Base-by-base conservation (phyloP, 192 early-diverging fungal genomes). In the Jimgerdemannia flammicorona region DNA sequence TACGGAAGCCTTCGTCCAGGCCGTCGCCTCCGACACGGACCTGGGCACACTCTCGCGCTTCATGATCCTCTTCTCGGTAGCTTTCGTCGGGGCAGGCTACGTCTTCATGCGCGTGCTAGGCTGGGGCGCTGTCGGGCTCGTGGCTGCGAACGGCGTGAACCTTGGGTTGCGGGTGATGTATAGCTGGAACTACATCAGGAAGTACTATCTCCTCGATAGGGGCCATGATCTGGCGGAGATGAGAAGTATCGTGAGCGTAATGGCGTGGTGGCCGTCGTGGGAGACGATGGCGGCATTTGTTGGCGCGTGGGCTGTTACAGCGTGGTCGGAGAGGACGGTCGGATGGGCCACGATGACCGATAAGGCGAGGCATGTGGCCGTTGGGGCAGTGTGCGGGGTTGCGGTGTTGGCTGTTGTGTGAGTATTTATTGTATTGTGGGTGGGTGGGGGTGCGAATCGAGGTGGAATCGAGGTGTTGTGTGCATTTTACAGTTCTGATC, bases 1-100 rank as follows among this genome's bases (percentile, higher is more conserved):
- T 70, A 91, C 94, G 4, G 98, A 99, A 78, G 94, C 93, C 2
- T 98, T 96, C 80, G 87, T 98, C 19, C 95, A 96, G 75, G 94
- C 92, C 3, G 93, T 95, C 19, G 98, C 91, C 0, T 82, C 91
- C 4, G 81, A 87, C 59, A 74, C 78, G 3, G 88, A 91, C 67
- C 80, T 99, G 9, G 43, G 80, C 4, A 64, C 74, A 19, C 84
- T 93, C 49, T 94, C 90, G 70, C 73, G 83, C 14, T 94, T 87
- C 85, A 93, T 98, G 93, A 86, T 93, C 29, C 84, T 67, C 3
- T 94, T 93, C 78, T 93, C 94, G 40, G 80, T 77, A 0, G 83
- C 84, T 3, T 98, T 96, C 79, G 89, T 91, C 64, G 64, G 73
- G 1, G 75, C 86, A 3, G 91, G 91, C 0, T 82, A 89, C 7